Conservation (phyloP, 164 flowering plant species). For the Cinnamomum micranthum region DNA sequence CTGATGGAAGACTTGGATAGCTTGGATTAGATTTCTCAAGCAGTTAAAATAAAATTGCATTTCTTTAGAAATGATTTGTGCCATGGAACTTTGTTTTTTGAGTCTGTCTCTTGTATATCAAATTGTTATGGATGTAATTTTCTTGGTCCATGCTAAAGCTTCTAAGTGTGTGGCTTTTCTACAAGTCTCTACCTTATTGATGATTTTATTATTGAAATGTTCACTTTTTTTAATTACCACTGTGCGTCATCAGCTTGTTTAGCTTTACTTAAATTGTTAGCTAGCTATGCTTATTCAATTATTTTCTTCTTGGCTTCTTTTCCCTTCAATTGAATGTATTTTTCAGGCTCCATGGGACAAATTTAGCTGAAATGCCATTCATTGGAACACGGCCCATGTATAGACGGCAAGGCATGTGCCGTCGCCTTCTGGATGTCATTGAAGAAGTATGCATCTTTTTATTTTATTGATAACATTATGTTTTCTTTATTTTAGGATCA, state of each 20-base stretch:
- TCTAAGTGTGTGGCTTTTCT: too few relatives aligned
- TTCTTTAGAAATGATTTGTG: not conserved
- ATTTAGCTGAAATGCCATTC: conserved; percentile 81
- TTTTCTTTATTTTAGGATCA: not conserved
- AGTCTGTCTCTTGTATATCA: not conserved
- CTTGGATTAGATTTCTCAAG: too few relatives aligned
- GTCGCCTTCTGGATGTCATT: conserved; percentile 58
- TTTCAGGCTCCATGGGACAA: conserved; percentile 55
- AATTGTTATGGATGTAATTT: not conserved
- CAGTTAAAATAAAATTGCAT: too few relatives aligned
- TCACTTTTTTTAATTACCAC: not conserved
- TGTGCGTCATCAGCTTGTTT: not conserved
- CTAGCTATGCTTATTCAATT: not conserved
- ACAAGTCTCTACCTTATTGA: not conserved
- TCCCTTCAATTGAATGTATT: too few relatives aligned
- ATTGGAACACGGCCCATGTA: conserved; percentile 64
- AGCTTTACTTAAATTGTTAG: not conserved
- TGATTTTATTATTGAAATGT: not conserved
- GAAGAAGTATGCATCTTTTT: conserved; percentile 42
- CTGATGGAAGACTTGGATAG: too few relatives aligned
- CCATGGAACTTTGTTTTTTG: not conserved
- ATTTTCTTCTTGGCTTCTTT: conserved; percentile 1
- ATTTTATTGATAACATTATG: not conserved
- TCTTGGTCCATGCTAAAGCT: not conserved
- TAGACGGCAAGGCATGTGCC: conserved; percentile 78